Percentiles rank a stretch among this genome's conserved stretches.
Conservation (phyloP, 2,329 filamentous ascomycete genomes). For the Diaporthe eres region DNA sequence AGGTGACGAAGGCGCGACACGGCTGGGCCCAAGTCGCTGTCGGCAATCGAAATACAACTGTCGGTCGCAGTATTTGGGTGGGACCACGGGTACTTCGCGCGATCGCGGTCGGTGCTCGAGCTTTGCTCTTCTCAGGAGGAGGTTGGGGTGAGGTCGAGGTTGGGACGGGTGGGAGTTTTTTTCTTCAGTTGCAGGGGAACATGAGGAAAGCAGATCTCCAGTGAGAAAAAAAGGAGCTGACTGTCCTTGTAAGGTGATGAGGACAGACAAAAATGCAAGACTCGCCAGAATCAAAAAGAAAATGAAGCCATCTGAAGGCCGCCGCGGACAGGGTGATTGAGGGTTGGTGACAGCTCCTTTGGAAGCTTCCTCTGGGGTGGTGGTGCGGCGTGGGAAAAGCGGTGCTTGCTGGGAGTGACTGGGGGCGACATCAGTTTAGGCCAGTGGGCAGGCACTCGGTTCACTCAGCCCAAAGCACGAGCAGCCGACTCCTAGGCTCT, state of each 20-base stretch:
- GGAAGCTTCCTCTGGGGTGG: conserved; percentile 16
- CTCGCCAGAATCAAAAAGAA: conserved; percentile 35
- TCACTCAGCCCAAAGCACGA: not conserved
- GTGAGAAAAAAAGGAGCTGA: not conserved
- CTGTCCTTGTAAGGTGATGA: not conserved
- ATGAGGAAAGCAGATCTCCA: conserved; percentile 1
- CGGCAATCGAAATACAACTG: conserved; percentile 27
- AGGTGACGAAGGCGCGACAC: conserved; percentile 24
- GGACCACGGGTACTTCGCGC: conserved; percentile 9
- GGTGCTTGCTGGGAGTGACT: conserved; percentile 27
- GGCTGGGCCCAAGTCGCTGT: conserved; percentile 25
- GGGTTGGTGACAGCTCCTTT: conserved; percentile 32
- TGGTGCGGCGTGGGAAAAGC: conserved; percentile 8
- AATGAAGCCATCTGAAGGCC: conserved; percentile 32
- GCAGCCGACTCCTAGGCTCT: conserved; percentile 1
- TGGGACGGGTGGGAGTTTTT: conserved; percentile 21
- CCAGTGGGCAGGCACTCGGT: conserved; percentile 21
- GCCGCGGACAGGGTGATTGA: conserved; percentile 31
- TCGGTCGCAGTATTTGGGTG: not conserved
- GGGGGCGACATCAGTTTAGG: conserved; percentile 24
- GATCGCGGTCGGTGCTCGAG: conserved; percentile 22
- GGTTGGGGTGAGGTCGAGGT: conserved; percentile 21
- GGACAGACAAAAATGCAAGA: conserved; percentile 35
- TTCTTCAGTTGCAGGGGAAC: conserved; percentile 29
- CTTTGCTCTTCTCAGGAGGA: conserved; percentile 9